Evolutionary conservation across 164 flowering plant species (phyloP).

Genomic region (Dillenia turbinata): DNA sequence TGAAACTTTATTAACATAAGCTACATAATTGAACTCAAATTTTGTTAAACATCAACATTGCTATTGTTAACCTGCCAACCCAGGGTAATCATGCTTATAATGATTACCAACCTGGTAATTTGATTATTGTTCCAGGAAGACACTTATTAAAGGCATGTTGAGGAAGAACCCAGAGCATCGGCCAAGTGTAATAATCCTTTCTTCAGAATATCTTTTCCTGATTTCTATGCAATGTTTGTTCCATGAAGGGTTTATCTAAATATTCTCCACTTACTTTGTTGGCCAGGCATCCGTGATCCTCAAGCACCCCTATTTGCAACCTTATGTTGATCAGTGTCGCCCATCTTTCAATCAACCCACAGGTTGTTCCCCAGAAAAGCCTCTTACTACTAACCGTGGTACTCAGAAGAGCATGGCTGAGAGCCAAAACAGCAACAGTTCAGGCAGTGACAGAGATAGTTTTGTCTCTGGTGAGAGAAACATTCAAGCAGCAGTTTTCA

Average conservation of each 20-base stretch:
- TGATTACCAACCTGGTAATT: too few relatives aligned
- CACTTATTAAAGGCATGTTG: slow-evolving; percentile 92
- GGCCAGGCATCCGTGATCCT: slow-evolving; percentile 84
- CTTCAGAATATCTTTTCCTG: background rate
- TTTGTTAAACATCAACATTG: too few relatives aligned
- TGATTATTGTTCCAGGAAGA: slow-evolving; percentile 47
- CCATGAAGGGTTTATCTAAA: slow-evolving; percentile 12
- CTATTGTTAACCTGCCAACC: too few relatives aligned
- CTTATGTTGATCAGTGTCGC: slow-evolving; percentile 71
- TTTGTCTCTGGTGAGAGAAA: slow-evolving; percentile 56
- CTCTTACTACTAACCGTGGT: slow-evolving; percentile 29
- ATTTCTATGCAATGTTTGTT: background rate
- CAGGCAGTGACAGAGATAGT: slow-evolving; percentile 81
- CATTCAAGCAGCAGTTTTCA: slow-evolving; percentile 18
- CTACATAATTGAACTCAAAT: too few relatives aligned
- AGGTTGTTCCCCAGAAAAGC: slow-evolving; percentile 47
- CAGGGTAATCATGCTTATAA: too few relatives aligned
- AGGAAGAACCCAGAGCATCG: slow-evolving; percentile 97
- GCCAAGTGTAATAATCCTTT: slow-evolving; percentile 59
- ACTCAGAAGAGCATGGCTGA: slow-evolving; percentile 57
- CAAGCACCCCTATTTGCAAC: slow-evolving; percentile 90
- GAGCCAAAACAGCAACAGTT: slow-evolving; percentile 80
- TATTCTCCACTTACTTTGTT: slow-evolving; percentile 14
- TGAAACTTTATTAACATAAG: too few relatives aligned
- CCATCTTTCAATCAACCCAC: slow-evolving; percentile 32